These are phyloP conservation scores for Vaccinium corymbosum DNA, from an alignment of 148 eudicot genomes.

Conservation along the genomic window DNA sequence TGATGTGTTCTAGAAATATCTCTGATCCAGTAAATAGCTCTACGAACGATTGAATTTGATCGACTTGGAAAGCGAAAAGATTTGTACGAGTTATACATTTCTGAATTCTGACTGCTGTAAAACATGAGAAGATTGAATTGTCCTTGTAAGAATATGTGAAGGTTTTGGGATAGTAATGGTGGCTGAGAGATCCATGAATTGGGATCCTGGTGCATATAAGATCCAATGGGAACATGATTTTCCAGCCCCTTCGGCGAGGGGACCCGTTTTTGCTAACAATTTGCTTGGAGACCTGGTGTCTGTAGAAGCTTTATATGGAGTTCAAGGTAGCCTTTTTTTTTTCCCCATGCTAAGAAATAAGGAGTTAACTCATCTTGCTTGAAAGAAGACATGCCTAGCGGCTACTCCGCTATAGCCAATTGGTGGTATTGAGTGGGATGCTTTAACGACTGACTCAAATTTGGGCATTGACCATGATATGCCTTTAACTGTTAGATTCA, in stretches of 20 bases:
- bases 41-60: background rate
- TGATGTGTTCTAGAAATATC: background rate
- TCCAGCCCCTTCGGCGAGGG: background rate
- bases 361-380: background rate
- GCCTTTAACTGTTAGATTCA: background rate
- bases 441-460: background rate
- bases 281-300: background rate
- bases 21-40: background rate
- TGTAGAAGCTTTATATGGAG: background rate
- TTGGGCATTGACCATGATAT: background rate
- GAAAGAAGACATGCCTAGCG: background rate
- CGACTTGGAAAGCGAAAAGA: background rate
- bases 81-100: background rate
- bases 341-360: background rate
- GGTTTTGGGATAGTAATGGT: background rate
- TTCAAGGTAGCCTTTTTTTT: background rate
- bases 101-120: background rate
- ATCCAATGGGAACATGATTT: background rate
- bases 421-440: background rate
- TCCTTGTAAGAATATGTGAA: background rate
- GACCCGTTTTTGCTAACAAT: background rate
- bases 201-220: background rate
- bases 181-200: conserved; percentile 2
- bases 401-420: background rate
- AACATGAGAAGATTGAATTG: background rate